Evolutionary conservation across 108 stramenopile genomes (phyloP).

Genomic region (Pseudonitzschia multiseries): DNA sequence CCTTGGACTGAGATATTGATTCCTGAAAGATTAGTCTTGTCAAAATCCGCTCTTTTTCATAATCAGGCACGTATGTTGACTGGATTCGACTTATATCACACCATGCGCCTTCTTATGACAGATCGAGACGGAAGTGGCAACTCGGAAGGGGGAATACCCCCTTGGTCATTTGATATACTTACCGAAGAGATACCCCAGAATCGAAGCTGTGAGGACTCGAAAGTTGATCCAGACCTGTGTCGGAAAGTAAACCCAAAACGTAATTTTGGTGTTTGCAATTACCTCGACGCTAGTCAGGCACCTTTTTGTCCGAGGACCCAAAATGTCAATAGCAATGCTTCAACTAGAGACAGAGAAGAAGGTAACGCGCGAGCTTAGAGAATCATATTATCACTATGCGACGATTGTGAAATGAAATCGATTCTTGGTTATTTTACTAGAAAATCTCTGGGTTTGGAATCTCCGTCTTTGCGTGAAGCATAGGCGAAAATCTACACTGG

Average conservation of each 20-base stretch:
- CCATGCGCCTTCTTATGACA: slow-evolving; percentile 36
- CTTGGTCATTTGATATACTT: slow-evolving; percentile 48
- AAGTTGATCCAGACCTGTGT: slow-evolving; percentile 29
- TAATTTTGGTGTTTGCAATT: slow-evolving; percentile 27
- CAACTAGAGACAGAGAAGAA: background rate
- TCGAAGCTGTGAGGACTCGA: slow-evolving; percentile 37
- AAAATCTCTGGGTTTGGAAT: slow-evolving; percentile 7
- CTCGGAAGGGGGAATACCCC: slow-evolving; percentile 26
- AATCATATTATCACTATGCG: too few relatives aligned
- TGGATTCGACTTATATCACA: slow-evolving; percentile 50
- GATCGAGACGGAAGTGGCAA: background rate
- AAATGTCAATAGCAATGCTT: too few relatives aligned
- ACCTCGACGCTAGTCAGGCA: slow-evolving; percentile 10
- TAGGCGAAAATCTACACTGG: slow-evolving; percentile 35
- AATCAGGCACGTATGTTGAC: slow-evolving; percentile 48
- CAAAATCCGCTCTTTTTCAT: slow-evolving; percentile 26
- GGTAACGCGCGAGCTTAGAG: too few relatives aligned
- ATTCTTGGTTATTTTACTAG: background rate
- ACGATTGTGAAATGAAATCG: too few relatives aligned
- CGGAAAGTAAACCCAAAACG: background rate
- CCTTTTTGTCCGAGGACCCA: slow-evolving; percentile 13
- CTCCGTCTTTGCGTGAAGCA: background rate
- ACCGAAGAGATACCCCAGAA: slow-evolving; percentile 18
- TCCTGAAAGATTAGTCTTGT: slow-evolving; percentile 31
- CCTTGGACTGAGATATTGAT: slow-evolving; percentile 55